Base-by-base conservation (phyloP, 345 rosid species). In the Eucalyptus grandis region DNA sequence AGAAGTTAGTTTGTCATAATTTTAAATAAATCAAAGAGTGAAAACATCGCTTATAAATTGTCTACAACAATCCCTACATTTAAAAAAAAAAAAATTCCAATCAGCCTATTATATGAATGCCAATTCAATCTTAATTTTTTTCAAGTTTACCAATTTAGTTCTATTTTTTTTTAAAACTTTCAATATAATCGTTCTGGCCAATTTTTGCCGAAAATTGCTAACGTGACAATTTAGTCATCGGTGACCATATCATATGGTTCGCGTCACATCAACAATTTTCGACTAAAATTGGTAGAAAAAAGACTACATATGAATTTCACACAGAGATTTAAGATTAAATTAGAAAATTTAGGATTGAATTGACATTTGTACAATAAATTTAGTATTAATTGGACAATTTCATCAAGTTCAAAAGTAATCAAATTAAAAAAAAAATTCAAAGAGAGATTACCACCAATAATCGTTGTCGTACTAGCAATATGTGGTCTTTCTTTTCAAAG, bases 81-180 rank as follows among this genome's bases (percentile, higher is more conserved):
- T 3, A 4, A 0, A 69, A 31, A 31, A 5, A 4, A 31, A 31
- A 69, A 69, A 1, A 8, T 31, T 51, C 1, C 56, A 69, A 31
- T 69, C 2, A 34, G 0, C 2, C 0, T 51, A 34, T 17, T 16
- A 11, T n/a, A 34, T 0, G 1, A 1, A 17, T 69, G 1, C 2
- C 11, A 15, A 69, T 69, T 34, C 4, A 34, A 10, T 16, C 2
- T 31, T n/a, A 69, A 17, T 53, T 16, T 16, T 31, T 69, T 69
- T 16, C 7, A 69, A 69, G 6, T 69, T 69, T 19, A 11, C 19
- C 13, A 69, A 69, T n/a, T 31, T 31, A 13, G 43, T 69, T 5
- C 5, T 31, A 67, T 16, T 51, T 6, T 50, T 50, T 7, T 62
- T 69, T 16, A 2, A 34, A 34, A 34, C 3, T 69, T 34, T 69